Percentiles rank a stretch among this genome's conserved stretches.
phyloP scores from a whole-genome alignment of 768 basidiomycete genomes.

The Inosperma sp. region DNA sequence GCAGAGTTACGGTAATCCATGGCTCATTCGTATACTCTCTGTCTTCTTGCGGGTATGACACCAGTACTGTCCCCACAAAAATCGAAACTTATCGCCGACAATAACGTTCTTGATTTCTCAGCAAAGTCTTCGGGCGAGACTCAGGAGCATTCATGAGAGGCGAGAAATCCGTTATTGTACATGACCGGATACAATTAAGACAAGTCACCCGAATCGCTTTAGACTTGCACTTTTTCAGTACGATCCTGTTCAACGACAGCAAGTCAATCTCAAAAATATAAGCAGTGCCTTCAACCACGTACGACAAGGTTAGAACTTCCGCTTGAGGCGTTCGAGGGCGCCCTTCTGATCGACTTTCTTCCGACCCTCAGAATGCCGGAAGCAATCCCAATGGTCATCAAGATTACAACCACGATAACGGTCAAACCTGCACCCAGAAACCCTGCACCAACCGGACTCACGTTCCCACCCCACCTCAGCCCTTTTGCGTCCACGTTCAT shows the following conservation, averaged over 20 bases:
- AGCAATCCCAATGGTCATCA: not conserved
- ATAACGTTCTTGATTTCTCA: too few species aligned
- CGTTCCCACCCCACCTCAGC: constrained; percentile 26
- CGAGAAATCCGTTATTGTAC: too few species aligned
- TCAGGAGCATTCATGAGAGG: too few species aligned
- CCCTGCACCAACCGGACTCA: constrained; percentile 59
- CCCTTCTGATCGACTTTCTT: not conserved
- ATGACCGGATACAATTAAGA: too few species aligned
- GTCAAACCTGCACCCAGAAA: constrained; percentile 61
- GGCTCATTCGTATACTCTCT: too few species aligned
- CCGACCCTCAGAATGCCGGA: not conserved
- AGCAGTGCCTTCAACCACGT: not conserved
- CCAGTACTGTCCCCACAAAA: too few species aligned
- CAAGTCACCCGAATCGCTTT: too few species aligned
- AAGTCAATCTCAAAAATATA: not conserved
- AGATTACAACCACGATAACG: constrained; percentile 31
- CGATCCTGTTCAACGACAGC: not conserved
- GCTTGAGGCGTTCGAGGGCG: not conserved
- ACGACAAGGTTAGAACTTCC: not conserved
- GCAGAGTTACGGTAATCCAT: not conserved
- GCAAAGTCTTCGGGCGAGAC: too few species aligned
- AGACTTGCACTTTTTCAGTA: not conserved
- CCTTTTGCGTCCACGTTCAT: constrained; percentile 19
- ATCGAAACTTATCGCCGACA: too few species aligned
- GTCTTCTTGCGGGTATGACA: too few species aligned